Conservation (phyloP, 2,329 filamentous ascomycete genomes). For the Dothidotthia symphoricarpi region DNA sequence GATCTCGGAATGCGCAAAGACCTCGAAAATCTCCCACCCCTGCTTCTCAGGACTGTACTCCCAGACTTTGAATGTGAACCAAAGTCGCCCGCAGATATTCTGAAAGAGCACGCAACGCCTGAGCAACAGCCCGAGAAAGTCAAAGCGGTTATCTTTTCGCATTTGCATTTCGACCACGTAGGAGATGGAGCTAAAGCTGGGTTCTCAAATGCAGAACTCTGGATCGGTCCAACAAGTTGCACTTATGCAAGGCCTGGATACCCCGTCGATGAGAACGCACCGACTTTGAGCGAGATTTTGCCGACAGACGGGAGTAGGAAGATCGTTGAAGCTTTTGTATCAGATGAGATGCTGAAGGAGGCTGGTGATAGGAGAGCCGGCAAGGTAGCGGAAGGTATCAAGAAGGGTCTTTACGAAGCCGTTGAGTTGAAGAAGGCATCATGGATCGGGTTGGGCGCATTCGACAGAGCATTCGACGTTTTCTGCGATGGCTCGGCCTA, state of each 20-base stretch:
- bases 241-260: conserved; percentile 35
- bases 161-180: conserved; percentile 45
- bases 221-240: conserved; percentile 40
- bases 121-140: conserved; percentile 42
- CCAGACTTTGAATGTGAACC: conserved; percentile 38
- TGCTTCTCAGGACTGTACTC: conserved; percentile 44
- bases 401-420: conserved; percentile 29
- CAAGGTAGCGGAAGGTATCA: conserved; percentile 21
- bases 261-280: conserved; percentile 21
- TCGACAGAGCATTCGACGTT: conserved; percentile 49
- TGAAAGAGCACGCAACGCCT: conserved; percentile 22
- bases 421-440: conserved; percentile 27
- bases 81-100: conserved; percentile 28
- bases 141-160: conserved; percentile 42
- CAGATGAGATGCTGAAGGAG: conserved; percentile 29
- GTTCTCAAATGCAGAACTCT: conserved; percentile 40
- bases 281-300: conserved; percentile 44
- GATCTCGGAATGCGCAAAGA: conserved; percentile 56
- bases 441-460: conserved; percentile 42
- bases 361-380: conserved; percentile 26
- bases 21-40: conserved; percentile 43
- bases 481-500: conserved; percentile 52
- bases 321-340: conserved; percentile 35
- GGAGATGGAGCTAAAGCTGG: conserved; percentile 41
- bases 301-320: conserved; percentile 46